Percentiles rank a stretch among this genome's conserved stretches.
Evolutionary conservation across 1,139 yeast genomes (phyloP).

Genomic region (Martiniozyma asiatica): DNA sequence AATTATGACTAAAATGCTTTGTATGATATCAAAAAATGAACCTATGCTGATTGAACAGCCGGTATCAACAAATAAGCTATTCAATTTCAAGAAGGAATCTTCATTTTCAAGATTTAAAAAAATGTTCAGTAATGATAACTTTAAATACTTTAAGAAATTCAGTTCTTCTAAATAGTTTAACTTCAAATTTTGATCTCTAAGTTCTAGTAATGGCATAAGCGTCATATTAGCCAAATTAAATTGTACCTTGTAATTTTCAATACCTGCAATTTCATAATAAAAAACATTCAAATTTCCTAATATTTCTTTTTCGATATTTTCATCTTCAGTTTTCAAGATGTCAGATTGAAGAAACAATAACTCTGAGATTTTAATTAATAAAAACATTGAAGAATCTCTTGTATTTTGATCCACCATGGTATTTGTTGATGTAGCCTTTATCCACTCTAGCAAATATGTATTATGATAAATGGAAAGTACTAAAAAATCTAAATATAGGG

Average conservation of each 20-base stretch:
- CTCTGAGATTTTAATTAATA: constrained; percentile 5
- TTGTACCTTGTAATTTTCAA: background rate
- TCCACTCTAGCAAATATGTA: no score
- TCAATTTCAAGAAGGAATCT: constrained; percentile 13
- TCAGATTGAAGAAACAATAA: constrained; percentile 6
- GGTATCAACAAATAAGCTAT: constrained; percentile 15
- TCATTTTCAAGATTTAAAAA: constrained; percentile 10
- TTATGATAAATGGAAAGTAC: no score
- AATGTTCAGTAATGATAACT: constrained; percentile 17
- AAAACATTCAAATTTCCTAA: constrained; percentile 6
- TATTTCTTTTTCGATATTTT: constrained; percentile 2
- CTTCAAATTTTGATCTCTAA: constrained; percentile 27
- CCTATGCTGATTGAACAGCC: constrained; percentile 19
- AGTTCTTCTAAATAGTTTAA: constrained; percentile 22
- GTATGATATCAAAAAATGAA: constrained; percentile 18
- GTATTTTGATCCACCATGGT: constrained; percentile 1
- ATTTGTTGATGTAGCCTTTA: no score
- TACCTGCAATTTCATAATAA: constrained; percentile 7
- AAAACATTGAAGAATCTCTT: constrained; percentile 7
- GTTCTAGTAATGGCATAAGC: constrained; percentile 21
- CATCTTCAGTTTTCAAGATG: constrained; percentile 3
- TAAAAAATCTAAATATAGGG: no score
- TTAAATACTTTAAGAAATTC: constrained; percentile 20
- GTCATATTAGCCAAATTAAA: constrained; percentile 6
- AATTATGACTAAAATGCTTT: constrained; percentile 13